Conservation (phyloP, 768 basidiomycete species). For the Podaxis mareebaensis region DNA sequence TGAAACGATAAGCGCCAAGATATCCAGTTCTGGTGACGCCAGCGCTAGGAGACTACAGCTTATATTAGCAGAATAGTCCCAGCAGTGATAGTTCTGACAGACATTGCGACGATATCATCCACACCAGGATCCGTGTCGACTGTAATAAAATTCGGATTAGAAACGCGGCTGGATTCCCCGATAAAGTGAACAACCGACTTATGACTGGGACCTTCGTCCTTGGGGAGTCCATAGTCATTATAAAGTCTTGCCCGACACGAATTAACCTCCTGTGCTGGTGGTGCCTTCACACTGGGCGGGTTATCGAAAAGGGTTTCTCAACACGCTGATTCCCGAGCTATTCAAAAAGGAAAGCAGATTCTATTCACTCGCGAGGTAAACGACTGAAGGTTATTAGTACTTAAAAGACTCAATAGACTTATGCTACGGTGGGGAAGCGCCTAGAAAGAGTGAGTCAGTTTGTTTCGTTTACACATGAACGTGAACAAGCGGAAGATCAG, state of each 20-base stretch:
- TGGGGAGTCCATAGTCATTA: not conserved
- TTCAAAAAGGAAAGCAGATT: constrained; percentile 2
- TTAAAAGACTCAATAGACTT: not conserved
- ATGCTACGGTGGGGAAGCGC: not conserved
- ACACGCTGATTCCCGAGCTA: not conserved
- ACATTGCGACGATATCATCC: constrained; percentile 82
- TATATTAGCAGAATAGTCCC: not conserved
- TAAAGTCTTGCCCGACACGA: not conserved
- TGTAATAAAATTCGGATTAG: constrained; percentile 25
- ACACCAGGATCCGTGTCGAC: constrained; percentile 89
- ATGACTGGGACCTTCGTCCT: constrained; percentile 55
- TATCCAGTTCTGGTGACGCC: constrained; percentile 80
- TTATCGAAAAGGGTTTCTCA: not conserved
- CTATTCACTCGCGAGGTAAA: not conserved
- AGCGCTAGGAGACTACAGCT: constrained; percentile 66
- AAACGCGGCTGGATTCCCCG: not conserved
- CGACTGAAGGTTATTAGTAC: not conserved
- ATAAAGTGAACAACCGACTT: constrained; percentile 43
- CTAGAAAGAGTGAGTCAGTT: not conserved
- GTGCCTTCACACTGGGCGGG: not conserved
- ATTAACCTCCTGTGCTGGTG: no score
- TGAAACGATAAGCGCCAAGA: constrained; percentile 72
- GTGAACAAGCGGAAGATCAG: constrained; percentile 43
- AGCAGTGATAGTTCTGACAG: constrained; percentile 23
- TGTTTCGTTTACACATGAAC: not conserved